Conservation (phyloP, 345 rosid species). For the Physaria fendleri region DNA sequence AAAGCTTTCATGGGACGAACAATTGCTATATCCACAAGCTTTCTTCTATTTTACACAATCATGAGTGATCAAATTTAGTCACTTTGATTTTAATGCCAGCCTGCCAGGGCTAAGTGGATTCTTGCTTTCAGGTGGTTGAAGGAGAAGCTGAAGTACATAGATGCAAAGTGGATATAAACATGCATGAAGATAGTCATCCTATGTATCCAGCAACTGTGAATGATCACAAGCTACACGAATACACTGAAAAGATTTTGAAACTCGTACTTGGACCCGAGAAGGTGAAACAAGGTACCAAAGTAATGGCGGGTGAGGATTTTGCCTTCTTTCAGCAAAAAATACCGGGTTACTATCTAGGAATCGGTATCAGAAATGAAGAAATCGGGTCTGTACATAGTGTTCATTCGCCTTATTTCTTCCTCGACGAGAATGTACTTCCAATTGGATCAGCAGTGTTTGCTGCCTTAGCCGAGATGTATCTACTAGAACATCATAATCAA, state of each 20-base stretch:
- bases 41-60: background rate
- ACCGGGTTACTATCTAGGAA: constrained; percentile 61
- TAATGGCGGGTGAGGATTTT: constrained; percentile 86
- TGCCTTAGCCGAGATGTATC: constrained; percentile 59
- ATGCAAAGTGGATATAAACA: constrained; percentile 49
- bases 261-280: constrained; percentile 58
- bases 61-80: background rate
- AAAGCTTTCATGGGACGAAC: background rate
- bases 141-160: constrained; percentile 62
- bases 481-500: constrained; percentile 42
- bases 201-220: constrained; percentile 61
- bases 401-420: constrained; percentile 69
- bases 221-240: constrained; percentile 47
- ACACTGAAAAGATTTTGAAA: constrained; percentile 42
- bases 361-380: constrained; percentile 67
- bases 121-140: constrained; percentile 48
- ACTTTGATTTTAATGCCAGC: background rate
- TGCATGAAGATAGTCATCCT: constrained; percentile 41
- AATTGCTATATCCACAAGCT: background rate
- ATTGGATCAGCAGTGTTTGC: constrained; percentile 68
- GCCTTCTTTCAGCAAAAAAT: constrained; percentile 66
- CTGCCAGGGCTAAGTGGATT: constrained; percentile 1
- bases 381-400: constrained; percentile 56
- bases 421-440: constrained; percentile 77
- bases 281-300: constrained; percentile 34